Conservation (phyloP, 1,139 yeast species). For the Waltiozyma sp. region DNA sequence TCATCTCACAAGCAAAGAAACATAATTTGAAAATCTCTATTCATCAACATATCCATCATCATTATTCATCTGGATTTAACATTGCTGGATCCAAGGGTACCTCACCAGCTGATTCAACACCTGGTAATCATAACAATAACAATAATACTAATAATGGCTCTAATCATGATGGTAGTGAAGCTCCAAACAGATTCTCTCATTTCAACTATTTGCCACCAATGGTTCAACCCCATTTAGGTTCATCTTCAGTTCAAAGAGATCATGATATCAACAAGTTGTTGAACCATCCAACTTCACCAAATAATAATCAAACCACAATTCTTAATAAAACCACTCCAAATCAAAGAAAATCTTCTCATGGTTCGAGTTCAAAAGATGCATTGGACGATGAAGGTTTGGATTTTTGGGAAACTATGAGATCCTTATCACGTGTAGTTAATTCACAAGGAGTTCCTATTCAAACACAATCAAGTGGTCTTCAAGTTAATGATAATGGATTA, state of each 20-base stretch:
- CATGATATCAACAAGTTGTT: conserved; percentile 32
- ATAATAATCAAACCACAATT: neutral
- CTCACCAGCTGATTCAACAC: conserved; percentile 14
- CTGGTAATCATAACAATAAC: neutral
- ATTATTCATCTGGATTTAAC: conserved; percentile 24
- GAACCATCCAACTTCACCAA: conserved; percentile 21
- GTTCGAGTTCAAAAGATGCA: conserved; percentile 8
- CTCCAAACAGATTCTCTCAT: conserved; percentile 50
- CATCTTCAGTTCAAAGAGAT: conserved; percentile 35
- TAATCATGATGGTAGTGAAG: neutral
- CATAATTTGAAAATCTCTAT: conserved; percentile 55
- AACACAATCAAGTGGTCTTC: neutral
- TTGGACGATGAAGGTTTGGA: conserved; percentile 41
- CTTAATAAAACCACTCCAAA: neutral
- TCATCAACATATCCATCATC: conserved; percentile 63
- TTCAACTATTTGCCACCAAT: conserved; percentile 65
- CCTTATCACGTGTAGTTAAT: conserved; percentile 29
- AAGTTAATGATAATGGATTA: neutral
- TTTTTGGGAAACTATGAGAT: conserved; percentile 62
- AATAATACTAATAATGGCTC: neutral
- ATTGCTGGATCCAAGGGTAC: conserved; percentile 5
- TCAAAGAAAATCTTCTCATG: neutral
- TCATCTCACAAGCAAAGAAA: conserved; percentile 52
- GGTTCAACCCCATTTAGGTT: conserved; percentile 56
- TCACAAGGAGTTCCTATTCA: neutral